Evolutionary conservation across 164 flowering plant species (phyloP).

Genomic region (Liquidambar formosana): DNA sequence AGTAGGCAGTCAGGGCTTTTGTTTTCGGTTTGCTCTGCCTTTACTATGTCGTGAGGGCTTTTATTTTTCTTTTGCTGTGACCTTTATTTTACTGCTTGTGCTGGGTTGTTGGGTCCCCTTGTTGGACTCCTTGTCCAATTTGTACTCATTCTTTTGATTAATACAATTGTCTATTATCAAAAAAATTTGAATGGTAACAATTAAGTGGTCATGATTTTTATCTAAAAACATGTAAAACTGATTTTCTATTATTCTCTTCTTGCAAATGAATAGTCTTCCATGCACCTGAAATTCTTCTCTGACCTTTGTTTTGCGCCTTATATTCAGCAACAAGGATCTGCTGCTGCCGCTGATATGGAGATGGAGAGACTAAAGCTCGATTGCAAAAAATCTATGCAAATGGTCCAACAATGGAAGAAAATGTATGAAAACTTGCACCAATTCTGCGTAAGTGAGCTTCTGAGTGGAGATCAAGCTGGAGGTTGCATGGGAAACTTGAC

Average conservation of each 20-base stretch:
- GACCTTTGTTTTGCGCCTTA: not conserved
- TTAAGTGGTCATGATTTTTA: too few relatives aligned
- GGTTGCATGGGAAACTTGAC: constrained; percentile 6
- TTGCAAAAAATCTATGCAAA: constrained; percentile 45
- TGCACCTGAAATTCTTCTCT: not conserved
- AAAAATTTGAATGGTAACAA: too few relatives aligned
- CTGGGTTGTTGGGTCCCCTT: too few relatives aligned
- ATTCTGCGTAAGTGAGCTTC: constrained; percentile 54
- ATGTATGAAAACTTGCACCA: constrained; percentile 62
- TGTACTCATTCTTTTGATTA: too few relatives aligned
- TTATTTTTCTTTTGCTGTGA: too few relatives aligned
- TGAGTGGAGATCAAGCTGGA: constrained; percentile 31
- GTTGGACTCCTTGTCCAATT: too few relatives aligned
- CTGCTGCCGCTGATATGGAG: constrained; percentile 68
- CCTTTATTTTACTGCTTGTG: too few relatives aligned
- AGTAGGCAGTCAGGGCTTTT: too few relatives aligned
- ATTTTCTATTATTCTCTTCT: constrained; percentile 2
- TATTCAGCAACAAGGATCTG: constrained; percentile 67
- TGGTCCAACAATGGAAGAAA: constrained; percentile 65
- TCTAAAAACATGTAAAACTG: too few relatives aligned
- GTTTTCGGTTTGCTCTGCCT: too few relatives aligned
- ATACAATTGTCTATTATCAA: too few relatives aligned
- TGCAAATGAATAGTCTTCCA: not conserved
- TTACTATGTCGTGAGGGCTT: too few relatives aligned
- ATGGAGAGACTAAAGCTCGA: constrained; percentile 62